Base-by-base conservation (phyloP, 2,329 filamentous ascomycete species). In the Purpureocillium takamizusanense region DNA sequence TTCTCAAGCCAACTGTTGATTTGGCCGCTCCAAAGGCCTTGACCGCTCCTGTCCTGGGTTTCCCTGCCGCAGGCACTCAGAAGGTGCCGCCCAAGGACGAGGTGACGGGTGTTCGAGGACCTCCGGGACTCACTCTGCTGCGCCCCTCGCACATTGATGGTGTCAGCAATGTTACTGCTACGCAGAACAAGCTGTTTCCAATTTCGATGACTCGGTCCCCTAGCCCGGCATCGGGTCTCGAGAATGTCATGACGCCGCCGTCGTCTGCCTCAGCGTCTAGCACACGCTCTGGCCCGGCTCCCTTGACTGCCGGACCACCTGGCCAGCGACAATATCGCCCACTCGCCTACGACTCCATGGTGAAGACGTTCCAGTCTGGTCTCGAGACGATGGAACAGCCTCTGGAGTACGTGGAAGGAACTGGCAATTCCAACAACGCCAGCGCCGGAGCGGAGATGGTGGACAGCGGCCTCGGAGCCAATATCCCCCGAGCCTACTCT, bases 231-330 rank as follows among this genome's bases (percentile, higher is more conserved):
- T 14, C 31, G 16, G 29, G 23, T 11, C 21, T 35, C 12, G 37
- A 42, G 9, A 29, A 30, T 16, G 23, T 7, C 12, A 30, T 35
- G 15, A 10, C 7, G 10, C 13, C 36, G 18, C 13, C 39, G 31
- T 12, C 32, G 8, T 23, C 33, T 29, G 14, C 33, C 9, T 25
- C 21, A 5, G 5, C 21, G 21, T 6, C 59, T 3, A 54, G 50
- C 18, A 57, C 57, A 1, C 54, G 59, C 1, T 69, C 69, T 6
- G 62, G 61, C 14, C 72, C 70, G n/a, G 61, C 55, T 16, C 72
- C 72, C 9, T 49, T 76, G 45, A 74, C 68, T 15, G 72, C 72
- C 21, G 72, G 72, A 2, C 72, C 72, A 31, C 72, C 72, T 11
- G 72, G 72, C 15, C 67, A 70, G 42, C 66, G 72, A 31, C 68